Conservation (phyloP, 345 rosid genomes). For the Populus deltoides region DNA sequence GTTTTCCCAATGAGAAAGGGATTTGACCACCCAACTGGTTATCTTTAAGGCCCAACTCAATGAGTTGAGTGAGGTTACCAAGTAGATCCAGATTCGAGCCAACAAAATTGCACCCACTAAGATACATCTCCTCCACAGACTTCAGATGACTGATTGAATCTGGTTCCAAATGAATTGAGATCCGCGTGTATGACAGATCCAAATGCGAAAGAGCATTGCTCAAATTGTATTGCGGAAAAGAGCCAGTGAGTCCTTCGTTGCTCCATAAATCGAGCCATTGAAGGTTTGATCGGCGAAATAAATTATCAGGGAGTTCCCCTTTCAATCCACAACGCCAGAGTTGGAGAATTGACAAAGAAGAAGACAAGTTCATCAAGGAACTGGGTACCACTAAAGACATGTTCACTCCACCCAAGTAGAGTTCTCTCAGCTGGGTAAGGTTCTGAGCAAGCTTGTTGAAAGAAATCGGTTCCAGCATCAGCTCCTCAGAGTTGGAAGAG, state of each 20-base stretch:
- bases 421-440: background rate
- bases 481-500: background rate
- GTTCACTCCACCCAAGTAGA: background rate
- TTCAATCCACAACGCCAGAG: background rate
- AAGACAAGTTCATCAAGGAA: constrained; percentile 10
- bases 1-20: background rate
- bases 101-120: background rate
- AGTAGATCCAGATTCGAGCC: background rate
- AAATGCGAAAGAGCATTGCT: background rate
- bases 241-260: background rate
- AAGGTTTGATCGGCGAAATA: constrained; percentile 3
- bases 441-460: background rate
- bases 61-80: constrained; percentile 8
- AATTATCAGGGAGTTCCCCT: constrained; percentile 15
- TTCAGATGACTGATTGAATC: background rate
- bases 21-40: background rate
- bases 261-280: background rate
- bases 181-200: background rate
- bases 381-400: constrained; percentile 6
- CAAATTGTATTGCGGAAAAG: background rate
- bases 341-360: constrained; percentile 1
- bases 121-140: background rate
- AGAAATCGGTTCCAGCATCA: background rate
- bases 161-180: background rate
- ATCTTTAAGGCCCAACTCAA: background rate